Percentiles rank a stretch among this genome's conserved stretches.
Conservation (phyloP, 1,284 basidiomycete genomes). For the Ceratobasidium sp. region DNA sequence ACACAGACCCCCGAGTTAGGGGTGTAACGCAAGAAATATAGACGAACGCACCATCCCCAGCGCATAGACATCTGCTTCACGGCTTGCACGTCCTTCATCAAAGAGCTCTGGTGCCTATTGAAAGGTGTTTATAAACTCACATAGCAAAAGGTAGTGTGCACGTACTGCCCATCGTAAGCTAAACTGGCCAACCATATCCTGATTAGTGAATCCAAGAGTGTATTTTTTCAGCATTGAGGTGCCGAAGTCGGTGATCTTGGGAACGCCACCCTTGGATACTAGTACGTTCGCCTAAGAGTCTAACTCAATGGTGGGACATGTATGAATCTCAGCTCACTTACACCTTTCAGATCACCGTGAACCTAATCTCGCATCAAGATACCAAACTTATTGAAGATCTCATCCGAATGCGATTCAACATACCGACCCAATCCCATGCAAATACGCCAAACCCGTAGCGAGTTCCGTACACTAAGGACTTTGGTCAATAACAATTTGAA, state of each 20-base stretch:
- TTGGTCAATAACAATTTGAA: neutral
- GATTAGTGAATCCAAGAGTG: neutral
- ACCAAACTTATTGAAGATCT: neutral
- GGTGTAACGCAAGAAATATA: too few species aligned
- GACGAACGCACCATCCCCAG: conserved; percentile 20
- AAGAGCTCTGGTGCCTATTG: conserved; percentile 22
- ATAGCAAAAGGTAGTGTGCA: too few species aligned
- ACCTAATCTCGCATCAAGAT: neutral
- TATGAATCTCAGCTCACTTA: neutral
- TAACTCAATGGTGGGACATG: neutral
- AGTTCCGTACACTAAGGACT: neutral
- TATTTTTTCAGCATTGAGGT: neutral
- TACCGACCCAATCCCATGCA: conserved; percentile 1
- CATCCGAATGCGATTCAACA: neutral
- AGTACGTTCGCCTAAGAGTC: conserved; percentile 8
- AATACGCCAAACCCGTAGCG: conserved; percentile 2
- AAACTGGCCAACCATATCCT: neutral
- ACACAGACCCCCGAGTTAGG: neutral
- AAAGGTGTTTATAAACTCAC: neutral
- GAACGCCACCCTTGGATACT: neutral
- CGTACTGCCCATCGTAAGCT: conserved; percentile 17
- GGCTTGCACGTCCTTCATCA: neutral
- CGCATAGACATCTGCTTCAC: conserved; percentile 9
- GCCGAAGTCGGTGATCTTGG: conserved; percentile 22
- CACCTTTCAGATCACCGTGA: conserved; percentile 17